Percentiles rank a stretch among this genome's conserved stretches.
Evolutionary conservation across 1,139 yeast species (phyloP).

Genomic region (Suhomyces coccinellae): DNA sequence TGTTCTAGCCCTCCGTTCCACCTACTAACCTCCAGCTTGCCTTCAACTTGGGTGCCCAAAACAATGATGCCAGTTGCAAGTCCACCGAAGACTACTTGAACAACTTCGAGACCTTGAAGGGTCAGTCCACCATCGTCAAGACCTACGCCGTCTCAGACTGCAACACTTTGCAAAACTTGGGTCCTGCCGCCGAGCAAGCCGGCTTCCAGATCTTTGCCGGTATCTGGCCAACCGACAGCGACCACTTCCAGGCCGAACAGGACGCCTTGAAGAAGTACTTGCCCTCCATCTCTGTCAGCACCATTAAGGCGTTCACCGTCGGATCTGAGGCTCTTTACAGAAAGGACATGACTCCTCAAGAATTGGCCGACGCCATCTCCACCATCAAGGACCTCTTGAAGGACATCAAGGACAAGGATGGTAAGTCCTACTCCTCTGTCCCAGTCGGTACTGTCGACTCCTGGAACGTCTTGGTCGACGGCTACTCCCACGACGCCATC

Average conservation of each 20-base stretch:
- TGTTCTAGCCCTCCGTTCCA: not conserved
- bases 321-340: conserved; percentile 94
- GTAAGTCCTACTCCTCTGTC: conserved; percentile 66
- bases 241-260: conserved; percentile 71
- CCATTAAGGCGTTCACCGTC: conserved; percentile 74
- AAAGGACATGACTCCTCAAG: conserved; percentile 69
- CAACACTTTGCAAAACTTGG: conserved; percentile 76
- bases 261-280: conserved; percentile 65
- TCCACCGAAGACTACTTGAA: conserved; percentile 60
- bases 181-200: conserved; percentile 79
- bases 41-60: conserved; percentile 81
- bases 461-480: conserved; percentile 89
- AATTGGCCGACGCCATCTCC: conserved; percentile 62
- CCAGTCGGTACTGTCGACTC: conserved; percentile 95
- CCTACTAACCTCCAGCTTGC: conserved; percentile 47
- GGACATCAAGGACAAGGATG: conserved; percentile 73
- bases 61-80: conserved; percentile 71
- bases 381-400: conserved; percentile 57
- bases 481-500: conserved; percentile 60
- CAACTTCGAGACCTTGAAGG: conserved; percentile 58
- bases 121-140: conserved; percentile 64
- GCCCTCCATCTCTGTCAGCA: conserved; percentile 65
- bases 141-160: conserved; percentile 88
- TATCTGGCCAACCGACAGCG: conserved; percentile 85
- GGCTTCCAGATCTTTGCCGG: conserved; percentile 78